phyloP scores from a whole-genome alignment of 1,284 basidiomycete species.

The Ceratobasidium sp. region DNA sequence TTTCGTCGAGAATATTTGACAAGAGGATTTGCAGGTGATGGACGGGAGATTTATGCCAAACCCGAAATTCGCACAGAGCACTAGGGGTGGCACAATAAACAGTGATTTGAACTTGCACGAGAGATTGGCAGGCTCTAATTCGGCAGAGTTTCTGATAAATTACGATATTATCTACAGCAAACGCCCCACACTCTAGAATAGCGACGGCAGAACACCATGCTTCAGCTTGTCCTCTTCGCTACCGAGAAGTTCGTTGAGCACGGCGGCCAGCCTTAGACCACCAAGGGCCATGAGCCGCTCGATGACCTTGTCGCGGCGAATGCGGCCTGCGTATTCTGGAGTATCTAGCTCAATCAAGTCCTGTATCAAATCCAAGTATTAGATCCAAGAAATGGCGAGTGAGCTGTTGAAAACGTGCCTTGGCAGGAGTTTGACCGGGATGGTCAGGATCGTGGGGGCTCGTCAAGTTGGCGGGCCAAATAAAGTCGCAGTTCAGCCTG shows the following conservation, averaged over 20 bases:
- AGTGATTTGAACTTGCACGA: neutral
- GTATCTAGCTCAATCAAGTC: constrained; percentile 83
- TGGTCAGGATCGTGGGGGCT: constrained; percentile 40
- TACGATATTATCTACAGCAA: neutral
- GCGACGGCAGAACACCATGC: constrained; percentile 11
- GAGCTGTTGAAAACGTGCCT: neutral
- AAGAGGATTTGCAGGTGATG: too few species aligned
- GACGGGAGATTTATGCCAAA: too few species aligned
- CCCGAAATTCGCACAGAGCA: neutral
- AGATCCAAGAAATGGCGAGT: neutral
- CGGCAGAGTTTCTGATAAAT: neutral
- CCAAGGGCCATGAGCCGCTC: constrained; percentile 85
- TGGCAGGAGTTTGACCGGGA: constrained; percentile 37
- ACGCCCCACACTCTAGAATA: neutral
- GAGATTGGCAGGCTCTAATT: too few species aligned
- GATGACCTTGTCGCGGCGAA: constrained; percentile 74
- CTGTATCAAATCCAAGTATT: neutral
- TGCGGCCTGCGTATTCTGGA: constrained; percentile 77
- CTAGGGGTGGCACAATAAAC: neutral
- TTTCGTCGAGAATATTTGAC: too few species aligned
- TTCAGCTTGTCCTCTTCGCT: constrained; percentile 35
- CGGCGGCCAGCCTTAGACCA: constrained; percentile 83
- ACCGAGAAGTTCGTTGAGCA: constrained; percentile 77
- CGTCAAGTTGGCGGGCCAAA: constrained; percentile 37
- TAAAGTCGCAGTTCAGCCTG: constrained; percentile 60